Evolutionary conservation across 192 early-diverging fungal genomes (phyloP), one percentile per base, ranked within the genome.

Genomic region (Backusella parvicylindrica): DNA sequence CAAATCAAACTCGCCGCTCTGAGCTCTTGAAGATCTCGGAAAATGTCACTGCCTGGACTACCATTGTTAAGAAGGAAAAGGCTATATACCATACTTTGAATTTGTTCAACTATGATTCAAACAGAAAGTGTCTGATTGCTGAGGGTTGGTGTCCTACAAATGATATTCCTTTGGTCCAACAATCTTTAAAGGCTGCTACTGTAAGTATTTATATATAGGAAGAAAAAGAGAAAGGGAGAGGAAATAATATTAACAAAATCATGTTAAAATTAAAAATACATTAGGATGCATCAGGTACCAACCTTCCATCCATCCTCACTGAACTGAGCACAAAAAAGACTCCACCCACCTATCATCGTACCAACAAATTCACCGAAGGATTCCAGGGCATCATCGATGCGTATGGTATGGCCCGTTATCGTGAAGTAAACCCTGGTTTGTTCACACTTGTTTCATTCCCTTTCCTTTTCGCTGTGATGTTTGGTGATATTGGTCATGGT

Each of bases 401-500:
- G 0, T 99, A 99, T 81, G 98, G 98, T 70, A 90, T 98, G 77
- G 95, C 98, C 43, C 90, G 88, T 77, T 98, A 98, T 79, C 90
- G 93, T 73, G 98, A 99, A 85, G 96, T 99, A 74, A 99, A 99
- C 81, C 98, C 98, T 18, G 98, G 96, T 50, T 88, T 99, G 36
- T 99, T 98, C 71, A 98, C 98, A 0, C 80, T 93, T 13, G 97
- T 99, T 49, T 96, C 95, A 0, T 99, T 99, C 87, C 98, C 98
- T n/a, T 99, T 99, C 81, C 82, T 99, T 70, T 99, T 99, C 84
- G 97, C 98, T 60, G 89, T 99, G 71, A 99, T 99, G 98, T 99
- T 99, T 88, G 98, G 98, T 72, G 98, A 99, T 83, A 89, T 98
- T 38, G 98, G 98, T 64, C 98, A 99, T 78, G 98, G 97, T 31